phyloP scores from a whole-genome alignment of 2,329 filamentous ascomycete genomes.

The Pestalotiopsis fici region DNA sequence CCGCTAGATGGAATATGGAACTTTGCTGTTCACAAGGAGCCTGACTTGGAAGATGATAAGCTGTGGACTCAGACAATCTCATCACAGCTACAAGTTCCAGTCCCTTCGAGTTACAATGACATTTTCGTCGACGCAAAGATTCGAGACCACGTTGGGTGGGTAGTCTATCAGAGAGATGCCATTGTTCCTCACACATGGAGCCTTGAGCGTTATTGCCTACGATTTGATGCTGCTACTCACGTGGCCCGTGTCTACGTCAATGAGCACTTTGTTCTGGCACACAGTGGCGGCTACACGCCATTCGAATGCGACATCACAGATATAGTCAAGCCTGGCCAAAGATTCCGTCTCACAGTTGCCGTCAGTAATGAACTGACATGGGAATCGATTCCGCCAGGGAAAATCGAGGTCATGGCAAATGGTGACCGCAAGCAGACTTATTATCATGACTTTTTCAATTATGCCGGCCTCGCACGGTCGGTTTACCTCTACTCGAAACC shows the following conservation, averaged over 20 bases:
- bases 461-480: background rate
- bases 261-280: slow-evolving; percentile 22
- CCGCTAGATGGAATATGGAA: slow-evolving; percentile 26
- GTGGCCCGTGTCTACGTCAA: slow-evolving; percentile 27
- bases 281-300: slow-evolving; percentile 27
- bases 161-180: slow-evolving; percentile 28
- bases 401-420: slow-evolving; percentile 11
- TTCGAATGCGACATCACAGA: slow-evolving; percentile 26
- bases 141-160: slow-evolving; percentile 31
- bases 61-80: slow-evolving; percentile 30
- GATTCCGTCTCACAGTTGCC: slow-evolving; percentile 28
- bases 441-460: background rate
- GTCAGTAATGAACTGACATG: slow-evolving; percentile 30
- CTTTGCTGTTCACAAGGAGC: slow-evolving; percentile 15
- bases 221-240: slow-evolving; percentile 28
- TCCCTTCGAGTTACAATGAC: slow-evolving; percentile 27
- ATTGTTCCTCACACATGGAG: slow-evolving; percentile 22
- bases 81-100: slow-evolving; percentile 20
- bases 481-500: background rate
- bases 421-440: background rate
- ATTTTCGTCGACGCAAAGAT: slow-evolving; percentile 21
- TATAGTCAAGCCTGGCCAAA: slow-evolving; percentile 18
- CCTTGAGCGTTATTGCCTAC: slow-evolving; percentile 19
- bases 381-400: slow-evolving; percentile 29
- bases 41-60: slow-evolving; percentile 14